Evolutionary conservation across 345 rosid species (phyloP), one percentile per base, ranked within the genome.

Genomic region (Triadica sebifera): DNA sequence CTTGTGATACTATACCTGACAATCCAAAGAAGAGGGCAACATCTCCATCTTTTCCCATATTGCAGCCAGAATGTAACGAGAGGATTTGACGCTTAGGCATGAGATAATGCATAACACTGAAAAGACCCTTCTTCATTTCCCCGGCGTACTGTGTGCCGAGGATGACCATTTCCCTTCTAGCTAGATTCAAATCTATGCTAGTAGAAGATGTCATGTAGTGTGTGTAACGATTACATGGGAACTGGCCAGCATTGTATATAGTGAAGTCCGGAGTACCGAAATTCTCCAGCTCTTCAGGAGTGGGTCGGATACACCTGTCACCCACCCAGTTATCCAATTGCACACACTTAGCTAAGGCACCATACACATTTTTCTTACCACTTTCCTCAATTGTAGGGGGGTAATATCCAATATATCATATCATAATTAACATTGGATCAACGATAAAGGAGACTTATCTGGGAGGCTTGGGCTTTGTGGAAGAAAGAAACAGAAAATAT

Each of bases 1-100:
- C 83, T 64, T 69, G 69, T 76, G 85, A 84, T 83, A 82, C 84
- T 77, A 84, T 88, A 87, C 95, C 98, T 91, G 98, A 94, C 76
- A 94, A 85, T 74, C 98, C 98, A 86, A 94, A 94, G 93, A 94
- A 94, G 93, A 94, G 98, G 76, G 97, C 97, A 82, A 92, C 98
- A 75, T 94, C 98, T 85, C 98, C 97, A 79, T 86, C 89, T 86
- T 94, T 92, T 51, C 97, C 98, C 97, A 94, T 91, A 84, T 94
- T 94, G 95, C 96, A 92, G 52, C 98, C 98, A 78, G 98, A 94
- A 75, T 94, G 98, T 57, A 94, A 85, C 72, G 98, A 92, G 77
- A 94, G 96, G 80, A 94, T 91, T 39, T 84, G 90, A 77, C 98
- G 98, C 88, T 87, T 92, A 83, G 98, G 98, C 98, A 94, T 94